phyloP scores from a whole-genome alignment of 1,284 basidiomycete species.

The Sanghuangporus sanghuang region DNA sequence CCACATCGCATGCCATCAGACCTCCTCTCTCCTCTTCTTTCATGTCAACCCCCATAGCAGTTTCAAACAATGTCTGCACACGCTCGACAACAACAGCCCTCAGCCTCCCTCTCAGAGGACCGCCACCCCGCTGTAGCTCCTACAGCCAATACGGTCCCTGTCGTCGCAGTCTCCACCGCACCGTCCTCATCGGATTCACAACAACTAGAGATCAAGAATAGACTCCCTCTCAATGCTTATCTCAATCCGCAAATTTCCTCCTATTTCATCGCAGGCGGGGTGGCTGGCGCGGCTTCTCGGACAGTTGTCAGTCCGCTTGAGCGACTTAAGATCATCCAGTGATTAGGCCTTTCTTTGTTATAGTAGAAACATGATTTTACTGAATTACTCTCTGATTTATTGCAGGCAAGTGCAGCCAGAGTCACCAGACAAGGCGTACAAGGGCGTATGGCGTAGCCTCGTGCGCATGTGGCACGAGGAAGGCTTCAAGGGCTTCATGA shows the following conservation, averaged over 20 bases:
- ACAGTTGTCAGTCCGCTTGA: conserved; percentile 93
- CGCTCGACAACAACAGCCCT: background rate
- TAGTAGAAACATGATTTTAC: background rate
- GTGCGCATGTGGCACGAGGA: conserved; percentile 90
- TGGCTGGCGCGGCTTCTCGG: conserved; percentile 78
- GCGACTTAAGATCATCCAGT: conserved; percentile 94
- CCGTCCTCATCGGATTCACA: conserved; percentile 10
- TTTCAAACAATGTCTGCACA: background rate
- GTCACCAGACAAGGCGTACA: conserved; percentile 62
- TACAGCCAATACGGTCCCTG: background rate
- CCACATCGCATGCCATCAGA: background rate
- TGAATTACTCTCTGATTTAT: background rate
- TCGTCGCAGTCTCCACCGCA: background rate
- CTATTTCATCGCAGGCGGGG: conserved; percentile 71
- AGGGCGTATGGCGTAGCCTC: conserved; percentile 78
- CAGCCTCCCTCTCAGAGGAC: background rate
- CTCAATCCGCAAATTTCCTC: conserved; percentile 59
- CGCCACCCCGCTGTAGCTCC: conserved; percentile 3
- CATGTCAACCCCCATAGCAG: background rate
- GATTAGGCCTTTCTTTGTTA: conserved; percentile 27
- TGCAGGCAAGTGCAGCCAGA: conserved; percentile 75
- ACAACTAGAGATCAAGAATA: background rate
- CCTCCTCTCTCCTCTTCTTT: background rate
- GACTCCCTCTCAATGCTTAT: conserved; percentile 20
- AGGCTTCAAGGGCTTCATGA: conserved; percentile 89